Conservation (phyloP, 257 asterid species). For the Solanum paucissectum region DNA sequence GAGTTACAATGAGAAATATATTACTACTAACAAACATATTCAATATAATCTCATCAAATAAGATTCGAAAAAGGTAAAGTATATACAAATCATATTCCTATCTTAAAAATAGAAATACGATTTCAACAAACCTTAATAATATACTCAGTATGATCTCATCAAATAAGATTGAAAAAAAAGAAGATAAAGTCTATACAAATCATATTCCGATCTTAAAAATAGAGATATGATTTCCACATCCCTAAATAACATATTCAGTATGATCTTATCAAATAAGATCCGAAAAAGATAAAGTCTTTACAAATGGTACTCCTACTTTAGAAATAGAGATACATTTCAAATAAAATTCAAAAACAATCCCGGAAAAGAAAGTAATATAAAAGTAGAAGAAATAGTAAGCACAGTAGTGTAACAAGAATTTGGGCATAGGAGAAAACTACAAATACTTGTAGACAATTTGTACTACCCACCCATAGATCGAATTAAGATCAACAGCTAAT, state of each 20-base stretch:
- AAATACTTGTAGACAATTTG: not conserved
- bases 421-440: not conserved
- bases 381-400: not conserved
- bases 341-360: not conserved
- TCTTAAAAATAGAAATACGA: not conserved
- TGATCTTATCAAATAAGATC: too few relatives aligned
- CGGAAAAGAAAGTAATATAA: not conserved
- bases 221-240: too few relatives aligned
- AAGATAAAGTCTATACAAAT: too few relatives aligned
- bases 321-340: too few relatives aligned
- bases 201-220: too few relatives aligned
- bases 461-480: not conserved
- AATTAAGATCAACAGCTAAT: not conserved
- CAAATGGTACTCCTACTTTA: fast-evolving
- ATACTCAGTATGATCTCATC: not conserved
- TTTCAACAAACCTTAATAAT: too few relatives aligned
- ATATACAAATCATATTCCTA: too few relatives aligned
- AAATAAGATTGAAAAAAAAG: not conserved
- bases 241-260: too few relatives aligned
- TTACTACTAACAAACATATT: not conserved
- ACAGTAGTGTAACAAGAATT: not conserved
- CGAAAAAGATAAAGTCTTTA: too few relatives aligned
- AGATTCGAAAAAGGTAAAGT: too few relatives aligned
- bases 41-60: not conserved
- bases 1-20: not conserved